Percentiles rank a stretch among this genome's conserved stretches.
phyloP scores from a whole-genome alignment of 331 rosid genomes.

The Prunus yedoensis region DNA sequence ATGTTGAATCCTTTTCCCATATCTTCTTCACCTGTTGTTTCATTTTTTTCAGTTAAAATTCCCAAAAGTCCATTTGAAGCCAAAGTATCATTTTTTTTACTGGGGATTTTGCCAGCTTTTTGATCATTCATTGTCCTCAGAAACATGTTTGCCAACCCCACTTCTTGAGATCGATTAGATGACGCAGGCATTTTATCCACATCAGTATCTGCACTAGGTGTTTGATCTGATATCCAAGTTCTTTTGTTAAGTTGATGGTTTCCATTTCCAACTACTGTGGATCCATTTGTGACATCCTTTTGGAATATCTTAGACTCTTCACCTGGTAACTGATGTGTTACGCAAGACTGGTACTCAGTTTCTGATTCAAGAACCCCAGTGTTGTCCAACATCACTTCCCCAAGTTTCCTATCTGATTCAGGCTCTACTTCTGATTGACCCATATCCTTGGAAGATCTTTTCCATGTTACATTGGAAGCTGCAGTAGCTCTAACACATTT shows the following conservation, averaged over 20 bases:
- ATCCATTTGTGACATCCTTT: slow-evolving; percentile 9
- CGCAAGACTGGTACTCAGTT: background rate
- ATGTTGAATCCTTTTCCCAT: background rate
- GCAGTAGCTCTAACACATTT: background rate
- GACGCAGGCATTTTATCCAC: slow-evolving; percentile 1
- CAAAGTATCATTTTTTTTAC: background rate
- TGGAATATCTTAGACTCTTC: slow-evolving; percentile 15
- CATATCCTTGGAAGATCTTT: slow-evolving; percentile 6
- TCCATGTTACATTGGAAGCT: background rate
- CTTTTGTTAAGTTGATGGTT: slow-evolving; percentile 8
- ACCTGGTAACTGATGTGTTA: slow-evolving; percentile 3
- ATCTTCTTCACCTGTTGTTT: slow-evolving; percentile 3
- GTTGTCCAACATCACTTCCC: background rate
- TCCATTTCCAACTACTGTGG: slow-evolving; percentile 1
- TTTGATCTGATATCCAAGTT: background rate
- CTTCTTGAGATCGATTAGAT: background rate
- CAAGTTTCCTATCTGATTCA: background rate
- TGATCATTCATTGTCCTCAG: background rate
- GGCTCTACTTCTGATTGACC: background rate
- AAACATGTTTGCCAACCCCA: slow-evolving; percentile 6
- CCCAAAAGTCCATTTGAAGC: background rate
- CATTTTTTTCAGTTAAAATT: slow-evolving; percentile 1
- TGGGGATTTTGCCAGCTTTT: slow-evolving; percentile 2
- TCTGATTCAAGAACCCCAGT: background rate
- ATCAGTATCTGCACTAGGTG: background rate